Conservation (phyloP, 352 stramenopile species). For the Phytophthora cryptogea region DNA sequence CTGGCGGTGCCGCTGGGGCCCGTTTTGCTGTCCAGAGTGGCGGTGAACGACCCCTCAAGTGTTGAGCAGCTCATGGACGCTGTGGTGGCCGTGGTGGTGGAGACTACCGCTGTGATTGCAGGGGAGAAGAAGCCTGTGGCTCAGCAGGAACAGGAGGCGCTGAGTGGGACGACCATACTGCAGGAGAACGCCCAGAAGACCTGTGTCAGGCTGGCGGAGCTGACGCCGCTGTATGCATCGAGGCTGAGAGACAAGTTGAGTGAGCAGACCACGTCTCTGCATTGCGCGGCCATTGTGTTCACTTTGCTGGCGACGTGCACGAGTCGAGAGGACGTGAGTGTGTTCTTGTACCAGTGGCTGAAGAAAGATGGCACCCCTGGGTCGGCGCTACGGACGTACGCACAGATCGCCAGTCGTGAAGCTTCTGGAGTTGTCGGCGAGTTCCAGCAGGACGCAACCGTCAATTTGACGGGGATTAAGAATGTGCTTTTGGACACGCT, state of each 20-base stretch:
- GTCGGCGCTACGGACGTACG: conserved; percentile 29
- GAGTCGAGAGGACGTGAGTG: conserved; percentile 28
- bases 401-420: conserved; percentile 23
- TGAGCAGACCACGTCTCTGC: conserved; percentile 29
- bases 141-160: conserved; percentile 40
- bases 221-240: conserved; percentile 46
- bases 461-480: conserved; percentile 23
- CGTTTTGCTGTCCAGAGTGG: conserved; percentile 45
- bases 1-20: conserved; percentile 47
- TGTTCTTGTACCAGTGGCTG: conserved; percentile 56
- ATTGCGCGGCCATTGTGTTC: conserved; percentile 30
- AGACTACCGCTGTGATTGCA: conserved; percentile 1
- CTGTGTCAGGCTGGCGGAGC: conserved; percentile 38
- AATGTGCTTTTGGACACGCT: conserved; percentile 31
- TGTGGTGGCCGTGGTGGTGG: conserved; percentile 37
- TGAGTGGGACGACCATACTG: conserved; percentile 8
- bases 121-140: conserved; percentile 24
- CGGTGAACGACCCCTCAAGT: conserved; percentile 54
- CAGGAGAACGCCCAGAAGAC: conserved; percentile 25
- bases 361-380: conserved; percentile 28
- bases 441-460: conserved; percentile 28
- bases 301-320: conserved; percentile 22
- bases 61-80: conserved; percentile 44
- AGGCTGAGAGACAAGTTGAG: conserved; percentile 40
- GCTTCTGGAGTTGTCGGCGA: background rate